Evolutionary conservation across 805 yeast species (phyloP).

Genomic region (Metschnikowia noctiluminum): DNA sequence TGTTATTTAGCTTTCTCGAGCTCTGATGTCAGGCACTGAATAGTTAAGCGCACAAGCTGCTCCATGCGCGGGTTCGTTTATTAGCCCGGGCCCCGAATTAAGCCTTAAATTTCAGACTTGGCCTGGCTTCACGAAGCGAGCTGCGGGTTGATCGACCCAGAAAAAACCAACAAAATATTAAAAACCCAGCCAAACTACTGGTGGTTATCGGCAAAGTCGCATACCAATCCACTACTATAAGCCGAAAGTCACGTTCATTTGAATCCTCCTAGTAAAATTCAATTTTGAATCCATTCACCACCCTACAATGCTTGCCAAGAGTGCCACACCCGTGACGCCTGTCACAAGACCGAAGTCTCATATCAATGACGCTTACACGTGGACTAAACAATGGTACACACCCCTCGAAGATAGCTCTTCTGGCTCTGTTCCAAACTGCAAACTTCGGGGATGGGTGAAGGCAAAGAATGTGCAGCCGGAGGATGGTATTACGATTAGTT

Average conservation of each 20-base stretch:
- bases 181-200: too few relatives aligned
- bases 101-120: not conserved
- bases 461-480: slow-evolving; percentile 12
- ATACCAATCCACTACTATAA: not conserved
- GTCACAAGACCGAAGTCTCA: slow-evolving; percentile 18
- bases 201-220: too few relatives aligned
- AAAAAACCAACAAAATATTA: not conserved
- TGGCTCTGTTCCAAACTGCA: slow-evolving; percentile 13
- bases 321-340: slow-evolving; percentile 22
- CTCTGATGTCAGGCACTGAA: too few relatives aligned
- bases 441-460: slow-evolving; percentile 40
- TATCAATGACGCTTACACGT: slow-evolving; percentile 22
- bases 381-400: slow-evolving; percentile 41
- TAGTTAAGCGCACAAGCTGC: too few relatives aligned
- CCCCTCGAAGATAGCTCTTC: slow-evolving; percentile 19
- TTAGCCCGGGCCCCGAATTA: not conserved
- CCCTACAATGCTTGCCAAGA: slow-evolving; percentile 14
- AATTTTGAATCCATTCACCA: not conserved
- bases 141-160: not conserved
- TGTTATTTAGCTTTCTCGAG: too few relatives aligned
- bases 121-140: not conserved
- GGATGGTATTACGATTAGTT: slow-evolving; percentile 7
- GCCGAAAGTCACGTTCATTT: not conserved
- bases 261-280: not conserved
- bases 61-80: too few relatives aligned